Evolutionary conservation across 192 early-diverging fungal species (phyloP), one percentile per base, ranked within the genome.

Genomic region (Entomortierella chlamydospora): DNA sequence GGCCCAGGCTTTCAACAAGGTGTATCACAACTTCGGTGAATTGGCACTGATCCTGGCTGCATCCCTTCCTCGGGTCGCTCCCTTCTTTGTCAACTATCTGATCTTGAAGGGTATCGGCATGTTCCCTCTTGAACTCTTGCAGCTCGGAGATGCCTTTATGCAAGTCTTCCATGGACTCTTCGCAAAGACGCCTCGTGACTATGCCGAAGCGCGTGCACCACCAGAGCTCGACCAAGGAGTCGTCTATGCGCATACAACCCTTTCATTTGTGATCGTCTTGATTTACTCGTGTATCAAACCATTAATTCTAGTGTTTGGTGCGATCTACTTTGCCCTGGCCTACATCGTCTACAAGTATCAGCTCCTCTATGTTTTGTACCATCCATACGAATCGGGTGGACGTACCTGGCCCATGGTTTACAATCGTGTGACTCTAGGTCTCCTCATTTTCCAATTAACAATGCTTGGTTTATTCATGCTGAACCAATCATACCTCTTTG

Each of bases 211-310:
- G n/a, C 83, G 88, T 3, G 86, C 91, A 26, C 93, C 93, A 23
- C 88, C 88, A 60, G 86, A 86, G 43, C 86, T 91, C 29, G 87
- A 91, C 53, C 92, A 92, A 83, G 91, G 90, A 39, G 87, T 86
- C 30, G 89, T 87, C 15, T 93, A 93, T 31, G 87, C 93, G 4
- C 85, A 87, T 11, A 85, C 91, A n/a, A 83, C 94, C 23, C 84
- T 95, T 28, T 84, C 93, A 17, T 92, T 94, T 63, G 86, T 89
- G 2, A 88, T 95, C 9, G 82, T 89, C n/a, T 68, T 95, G 61
- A 84, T 93, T 9, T 95, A 95, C 78, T 93, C 93, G 39, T 89
- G 89, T 39, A 87, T 95, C n/a, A 84, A 84, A 33, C 93, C 93
- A 9, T 73, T 91, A 15, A 93, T 95, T 37, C 81, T 95, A 18